These are phyloP conservation scores for Leptodontidium sp. DNA, from an alignment of 2,329 filamentous ascomycete genomes.

Conservation along the genomic window DNA sequence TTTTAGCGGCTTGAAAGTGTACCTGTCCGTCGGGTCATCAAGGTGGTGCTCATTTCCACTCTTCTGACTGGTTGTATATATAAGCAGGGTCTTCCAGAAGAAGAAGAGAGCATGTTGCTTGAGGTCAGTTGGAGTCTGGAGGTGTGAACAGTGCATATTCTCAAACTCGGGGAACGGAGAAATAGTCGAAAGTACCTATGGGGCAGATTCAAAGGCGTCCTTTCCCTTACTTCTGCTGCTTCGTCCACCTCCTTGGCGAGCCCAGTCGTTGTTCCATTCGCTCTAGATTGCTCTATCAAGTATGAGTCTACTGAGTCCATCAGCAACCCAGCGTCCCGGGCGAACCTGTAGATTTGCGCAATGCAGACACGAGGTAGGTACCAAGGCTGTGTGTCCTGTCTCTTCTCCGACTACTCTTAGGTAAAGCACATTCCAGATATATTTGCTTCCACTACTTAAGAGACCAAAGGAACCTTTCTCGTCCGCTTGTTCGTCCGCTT, in stretches of 20 bases:
- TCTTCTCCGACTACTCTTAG: background rate
- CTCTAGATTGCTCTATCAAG: background rate
- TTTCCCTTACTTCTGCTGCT: background rate
- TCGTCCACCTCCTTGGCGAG: no score
- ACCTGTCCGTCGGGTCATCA: constrained; percentile 9
- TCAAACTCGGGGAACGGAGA: constrained; percentile 19
- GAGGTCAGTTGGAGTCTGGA: background rate
- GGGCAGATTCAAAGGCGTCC: background rate
- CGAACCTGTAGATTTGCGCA: constrained; percentile 17
- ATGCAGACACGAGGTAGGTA: constrained; percentile 16
- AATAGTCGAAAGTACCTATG: background rate
- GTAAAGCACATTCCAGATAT: background rate
- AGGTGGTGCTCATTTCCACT: constrained; percentile 18
- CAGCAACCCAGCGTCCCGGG: background rate
- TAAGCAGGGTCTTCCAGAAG: background rate
- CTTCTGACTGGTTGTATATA: constrained; percentile 13
- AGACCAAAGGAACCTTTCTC: background rate
- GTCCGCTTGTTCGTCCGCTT: no score
- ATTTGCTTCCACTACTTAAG: constrained; percentile 1
- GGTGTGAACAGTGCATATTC: constrained; percentile 8
- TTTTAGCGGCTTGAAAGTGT: background rate
- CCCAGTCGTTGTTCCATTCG: background rate
- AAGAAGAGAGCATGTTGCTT: background rate
- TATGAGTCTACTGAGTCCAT: background rate
- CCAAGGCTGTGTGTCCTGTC: constrained; percentile 13